Evolutionary conservation across 23 red algal species (phyloP), one percentile per base, ranked within the genome.

Genomic region (Agarophyton chilense): DNA sequence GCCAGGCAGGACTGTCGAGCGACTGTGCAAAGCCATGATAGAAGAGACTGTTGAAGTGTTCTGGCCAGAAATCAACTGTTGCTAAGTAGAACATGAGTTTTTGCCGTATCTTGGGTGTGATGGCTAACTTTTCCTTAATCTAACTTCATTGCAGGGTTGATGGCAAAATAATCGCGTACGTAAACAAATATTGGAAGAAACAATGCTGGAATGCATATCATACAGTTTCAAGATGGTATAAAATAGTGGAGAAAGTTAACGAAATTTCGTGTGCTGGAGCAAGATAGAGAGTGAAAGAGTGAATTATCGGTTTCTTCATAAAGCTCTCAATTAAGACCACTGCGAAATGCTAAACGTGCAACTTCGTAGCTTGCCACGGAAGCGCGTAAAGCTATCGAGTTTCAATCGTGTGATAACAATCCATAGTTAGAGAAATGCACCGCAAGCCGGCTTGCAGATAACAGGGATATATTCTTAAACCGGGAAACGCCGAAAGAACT

Each of bases 141-240:
- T 11, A 32, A 43, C 40, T 25, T 39, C 46, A 4, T 5, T 36
- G 43, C 12, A 86, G 82, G 82, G 82, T 86, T 19, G 82, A 86
- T 31, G 41, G 82, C 17, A 45, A 86, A 55, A 58, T 86, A 12
- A 39, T 86, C 7, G 64, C 47, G 13, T 86, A 86, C 43, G 18
- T 13, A 2, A 67, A 46, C 38, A 46, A 16, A 14, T 54, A 12
- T 7, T 18, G 64, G 35, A 8, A 72, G 32, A 10, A 22, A 22
- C 11, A 74, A 25, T 12, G 68, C 68, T 31, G 82, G 82, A 22
- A 55, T 86, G 82, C 82, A 86, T 73, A 22, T 10, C 25, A 31
- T 86, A 8, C 24, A 71, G 26, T 86, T 52, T 72, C 64, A 45
- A 31, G 82, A 86, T 74, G 82, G 82, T 0, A 55, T 86, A 31